These are phyloP conservation scores for Pythium catenulatum DNA, from an alignment of 352 stramenopile genomes.

Conservation along the genomic window DNA sequence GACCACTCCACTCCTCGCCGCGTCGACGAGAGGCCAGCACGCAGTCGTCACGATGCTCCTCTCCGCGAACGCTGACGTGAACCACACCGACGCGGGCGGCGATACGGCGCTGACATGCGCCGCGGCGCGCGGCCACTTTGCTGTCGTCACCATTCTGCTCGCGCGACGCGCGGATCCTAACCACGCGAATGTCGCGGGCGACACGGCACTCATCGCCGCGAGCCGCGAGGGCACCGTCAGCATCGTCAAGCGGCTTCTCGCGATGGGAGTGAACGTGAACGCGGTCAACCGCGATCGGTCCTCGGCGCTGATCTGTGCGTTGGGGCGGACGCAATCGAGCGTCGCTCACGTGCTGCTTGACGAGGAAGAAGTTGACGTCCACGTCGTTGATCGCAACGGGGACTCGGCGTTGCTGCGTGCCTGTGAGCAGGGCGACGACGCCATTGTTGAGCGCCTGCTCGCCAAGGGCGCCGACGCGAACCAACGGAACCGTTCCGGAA, in stretches of 20 bases:
- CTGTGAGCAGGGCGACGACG: too few relatives aligned
- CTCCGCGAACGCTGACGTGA: not conserved
- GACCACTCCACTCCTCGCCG: too few relatives aligned
- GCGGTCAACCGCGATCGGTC: not conserved
- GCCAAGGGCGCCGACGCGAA: too few relatives aligned
- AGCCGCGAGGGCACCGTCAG: not conserved
- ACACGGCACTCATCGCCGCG: not conserved
- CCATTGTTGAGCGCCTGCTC: too few relatives aligned
- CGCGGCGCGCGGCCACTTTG: not conserved
- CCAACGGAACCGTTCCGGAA: too few relatives aligned
- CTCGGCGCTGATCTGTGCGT: not conserved
- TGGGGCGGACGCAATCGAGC: not conserved
- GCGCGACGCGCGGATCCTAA: too few relatives aligned
- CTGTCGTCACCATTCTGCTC: too few relatives aligned
- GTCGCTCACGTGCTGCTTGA: too few relatives aligned
- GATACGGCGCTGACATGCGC: not conserved
- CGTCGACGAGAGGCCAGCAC: too few relatives aligned
- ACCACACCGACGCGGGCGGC: not conserved
- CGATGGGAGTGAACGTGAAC: not conserved
- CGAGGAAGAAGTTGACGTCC: too few relatives aligned
- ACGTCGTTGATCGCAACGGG: too few relatives aligned
- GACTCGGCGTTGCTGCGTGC: too few relatives aligned
- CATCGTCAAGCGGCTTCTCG: not conserved
- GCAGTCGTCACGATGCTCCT: not conserved
- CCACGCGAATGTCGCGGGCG: not conserved